phyloP scores from a whole-genome alignment of 495 filamentous ascomycete species.

The Hypoxylon perforatum region DNA sequence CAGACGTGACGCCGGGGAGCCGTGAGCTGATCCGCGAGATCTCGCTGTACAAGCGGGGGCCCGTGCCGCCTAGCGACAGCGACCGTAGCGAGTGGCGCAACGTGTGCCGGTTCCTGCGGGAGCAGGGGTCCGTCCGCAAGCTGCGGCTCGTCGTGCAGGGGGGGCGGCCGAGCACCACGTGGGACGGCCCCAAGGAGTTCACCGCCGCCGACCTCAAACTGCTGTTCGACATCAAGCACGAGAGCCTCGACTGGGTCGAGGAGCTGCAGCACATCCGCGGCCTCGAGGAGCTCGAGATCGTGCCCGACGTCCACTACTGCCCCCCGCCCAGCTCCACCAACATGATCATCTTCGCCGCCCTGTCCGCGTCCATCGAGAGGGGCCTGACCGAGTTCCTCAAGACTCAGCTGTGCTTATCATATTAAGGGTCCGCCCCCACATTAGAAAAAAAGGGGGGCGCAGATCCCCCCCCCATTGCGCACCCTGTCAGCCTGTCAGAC shows the following conservation, averaged over 20 bases:
- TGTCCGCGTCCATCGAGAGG: constrained; percentile 62
- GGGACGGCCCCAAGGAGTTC: constrained; percentile 54
- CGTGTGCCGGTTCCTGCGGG: constrained; percentile 55
- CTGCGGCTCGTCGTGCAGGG: constrained; percentile 60
- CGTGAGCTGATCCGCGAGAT: constrained; percentile 56
- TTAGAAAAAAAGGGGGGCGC: not conserved
- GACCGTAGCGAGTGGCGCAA: constrained; percentile 64
- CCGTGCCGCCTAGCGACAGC: constrained; percentile 59
- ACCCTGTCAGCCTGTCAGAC: not conserved
- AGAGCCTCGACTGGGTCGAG: constrained; percentile 53
- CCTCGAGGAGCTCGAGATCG: constrained; percentile 54
- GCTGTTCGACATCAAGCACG: constrained; percentile 49
- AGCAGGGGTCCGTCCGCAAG: constrained; percentile 46
- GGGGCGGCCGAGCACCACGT: constrained; percentile 52
- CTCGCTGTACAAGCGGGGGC: constrained; percentile 59
- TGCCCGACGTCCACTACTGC: constrained; percentile 54
- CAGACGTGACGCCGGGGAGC: constrained; percentile 59
- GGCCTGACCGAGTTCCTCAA: constrained; percentile 60
- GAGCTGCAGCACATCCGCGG: constrained; percentile 54
- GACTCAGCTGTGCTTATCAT: constrained; percentile 43
- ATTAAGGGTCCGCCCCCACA: not conserved
- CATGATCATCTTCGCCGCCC: constrained; percentile 60
- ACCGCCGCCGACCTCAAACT: constrained; percentile 54
- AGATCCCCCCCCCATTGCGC: not conserved
- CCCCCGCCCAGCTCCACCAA: constrained; percentile 52